Evolutionary conservation across 192 early-diverging fungal genomes (phyloP), one percentile per base, ranked within the genome.

Genomic region (Entomortierella beljakovae): DNA sequence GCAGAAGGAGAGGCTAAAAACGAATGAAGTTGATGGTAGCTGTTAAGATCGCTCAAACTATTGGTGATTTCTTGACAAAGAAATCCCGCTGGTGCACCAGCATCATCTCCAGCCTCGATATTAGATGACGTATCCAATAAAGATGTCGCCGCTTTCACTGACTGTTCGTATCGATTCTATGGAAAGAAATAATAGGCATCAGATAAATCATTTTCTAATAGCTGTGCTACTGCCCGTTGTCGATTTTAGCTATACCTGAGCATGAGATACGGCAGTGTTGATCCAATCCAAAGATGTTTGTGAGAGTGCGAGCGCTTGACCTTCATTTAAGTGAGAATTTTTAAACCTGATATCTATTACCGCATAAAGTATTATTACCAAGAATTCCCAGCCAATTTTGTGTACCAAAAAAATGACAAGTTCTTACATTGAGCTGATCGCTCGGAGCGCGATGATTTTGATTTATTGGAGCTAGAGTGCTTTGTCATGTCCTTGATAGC

Each of bases 251-350:
- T 38, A 38, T 46, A 70, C 75, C 61, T 79, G 75, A 48, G 75
- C 67, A 26, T 52, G 42, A 11, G 35, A 3, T 6, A 79, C 67
- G 20, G 75, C 75, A 11, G 68, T 60, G 15, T 64, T 79, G 35
- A 79, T 79, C 75, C 75, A 79, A 50, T 79, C 75, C 0, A 79
- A 53, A 23, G 67, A 69, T 31, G 70, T 55, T 18, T 79, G 75
- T 28, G 66, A 68, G 2, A 79, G 57, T 0, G 75, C 75, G 13
- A 53, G 28, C 11, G 66, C 67, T 29, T 79, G 75, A 7, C 61
- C 75, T 11, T 79, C 75, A 22, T 59, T 64, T 15, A 79, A 51
- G 37, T 50, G 65, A 0, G 75, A 50, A n/a, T 70, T 64, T 34
- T 52, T 69, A 40, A 70, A 79, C 51, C 75, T 57, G 31, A 68